Conservation (phyloP, 768 basidiomycete genomes). For the Pleurotus tuoliensis region DNA sequence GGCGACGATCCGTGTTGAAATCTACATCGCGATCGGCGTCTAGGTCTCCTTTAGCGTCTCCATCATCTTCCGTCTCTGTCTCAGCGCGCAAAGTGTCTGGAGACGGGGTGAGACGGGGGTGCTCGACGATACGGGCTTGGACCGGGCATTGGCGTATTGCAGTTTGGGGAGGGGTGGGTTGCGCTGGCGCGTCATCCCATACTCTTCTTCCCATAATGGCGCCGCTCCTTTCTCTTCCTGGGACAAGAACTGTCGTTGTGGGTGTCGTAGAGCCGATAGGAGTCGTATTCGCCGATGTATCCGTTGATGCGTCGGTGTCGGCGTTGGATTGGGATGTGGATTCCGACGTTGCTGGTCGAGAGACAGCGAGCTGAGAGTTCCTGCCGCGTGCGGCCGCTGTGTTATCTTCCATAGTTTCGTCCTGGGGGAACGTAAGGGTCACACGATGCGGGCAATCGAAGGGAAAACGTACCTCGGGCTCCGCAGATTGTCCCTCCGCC, state of each 20-base stretch:
- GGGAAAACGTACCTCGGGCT: constrained; percentile 35
- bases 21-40: constrained; percentile 56
- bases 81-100: constrained; percentile 56
- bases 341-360: constrained; percentile 15
- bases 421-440: constrained; percentile 3
- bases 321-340: constrained; percentile 34
- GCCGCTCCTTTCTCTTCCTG: constrained; percentile 66
- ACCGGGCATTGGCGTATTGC: constrained; percentile 24
- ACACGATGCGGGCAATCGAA: neutral
- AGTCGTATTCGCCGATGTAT: constrained; percentile 57
- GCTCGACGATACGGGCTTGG: constrained; percentile 18
- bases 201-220: constrained; percentile 68
- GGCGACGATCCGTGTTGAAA: constrained; percentile 36
- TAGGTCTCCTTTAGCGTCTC: constrained; percentile 34
- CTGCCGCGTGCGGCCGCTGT: constrained; percentile 10
- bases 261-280: constrained; percentile 58
- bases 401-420: constrained; percentile 25
- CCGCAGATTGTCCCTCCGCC: neutral
- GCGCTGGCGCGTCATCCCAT: constrained; percentile 41
- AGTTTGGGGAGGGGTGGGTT: constrained; percentile 8
- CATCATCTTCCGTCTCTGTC: constrained; percentile 79
- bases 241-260: constrained; percentile 54
- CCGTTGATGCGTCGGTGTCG: constrained; percentile 60
- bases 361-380: constrained; percentile 16
- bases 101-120: constrained; percentile 33